phyloP scores from a whole-genome alignment of 805 yeast genomes.

The Phaffomyces thermotolerans region DNA sequence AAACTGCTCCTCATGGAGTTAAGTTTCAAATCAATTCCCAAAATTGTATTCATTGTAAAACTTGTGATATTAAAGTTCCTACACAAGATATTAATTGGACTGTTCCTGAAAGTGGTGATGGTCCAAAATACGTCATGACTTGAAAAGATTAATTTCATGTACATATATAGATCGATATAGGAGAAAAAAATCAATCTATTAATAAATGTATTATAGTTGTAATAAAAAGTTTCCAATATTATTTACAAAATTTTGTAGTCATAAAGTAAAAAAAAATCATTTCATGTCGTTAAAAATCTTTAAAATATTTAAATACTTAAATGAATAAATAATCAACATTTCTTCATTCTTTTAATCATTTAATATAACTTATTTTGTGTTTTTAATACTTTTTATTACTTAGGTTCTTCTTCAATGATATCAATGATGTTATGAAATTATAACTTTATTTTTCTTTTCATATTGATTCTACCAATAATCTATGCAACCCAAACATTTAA shows the following conservation, averaged over 20 bases:
- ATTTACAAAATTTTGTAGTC: too few species aligned
- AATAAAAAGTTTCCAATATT: too few species aligned
- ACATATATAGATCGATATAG: too few species aligned
- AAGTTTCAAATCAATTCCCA: constrained; percentile 91
- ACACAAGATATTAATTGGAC: constrained; percentile 91
- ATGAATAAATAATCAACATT: not conserved
- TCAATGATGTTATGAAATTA: too few species aligned
- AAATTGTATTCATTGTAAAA: constrained; percentile 97
- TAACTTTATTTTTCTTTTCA: too few species aligned
- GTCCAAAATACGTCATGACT: constrained; percentile 91
- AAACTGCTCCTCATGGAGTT: constrained; percentile 49
- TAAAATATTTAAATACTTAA: too few species aligned
- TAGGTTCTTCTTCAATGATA: too few species aligned
- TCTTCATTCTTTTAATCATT: not conserved
- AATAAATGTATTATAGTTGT: too few species aligned
- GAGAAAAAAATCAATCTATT: too few species aligned
- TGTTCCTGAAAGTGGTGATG: constrained; percentile 99
- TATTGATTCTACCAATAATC: not conserved
- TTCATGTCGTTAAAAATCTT: too few species aligned
- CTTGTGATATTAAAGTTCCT: constrained; percentile 96
- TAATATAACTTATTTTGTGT: not conserved
- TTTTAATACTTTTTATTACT: not conserved
- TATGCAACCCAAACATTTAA: constrained; percentile 35
- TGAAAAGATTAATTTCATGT: constrained; percentile 15
- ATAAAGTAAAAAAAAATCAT: too few species aligned